Conservation (phyloP, 129 eudicot species). For the Saposhnikovia divaricata region DNA sequence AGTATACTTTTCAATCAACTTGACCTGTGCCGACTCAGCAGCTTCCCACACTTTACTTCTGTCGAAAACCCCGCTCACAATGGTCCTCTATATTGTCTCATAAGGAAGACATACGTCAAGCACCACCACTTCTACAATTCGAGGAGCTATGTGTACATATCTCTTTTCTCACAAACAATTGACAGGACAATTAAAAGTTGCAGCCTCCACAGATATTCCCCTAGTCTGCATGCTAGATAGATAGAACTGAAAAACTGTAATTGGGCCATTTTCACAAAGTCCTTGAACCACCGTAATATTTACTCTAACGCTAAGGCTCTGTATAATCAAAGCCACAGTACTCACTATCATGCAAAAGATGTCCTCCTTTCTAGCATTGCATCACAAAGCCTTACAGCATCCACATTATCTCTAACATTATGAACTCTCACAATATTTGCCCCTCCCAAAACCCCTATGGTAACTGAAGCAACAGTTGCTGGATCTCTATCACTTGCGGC, state of each 20-base stretch:
- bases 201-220: constrained; percentile 55
- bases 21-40: constrained; percentile 20
- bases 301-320: constrained; percentile 42
- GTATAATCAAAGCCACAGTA: background rate
- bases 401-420: constrained; percentile 53
- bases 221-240: constrained; percentile 50
- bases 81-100: constrained; percentile 39
- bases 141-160: constrained; percentile 33
- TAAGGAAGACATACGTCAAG: constrained; percentile 57
- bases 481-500: constrained; percentile 65
- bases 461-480: constrained; percentile 64
- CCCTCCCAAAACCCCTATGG: constrained; percentile 67
- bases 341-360: constrained; percentile 1
- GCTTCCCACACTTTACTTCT: constrained; percentile 37
- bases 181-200: constrained; percentile 37
- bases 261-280: constrained; percentile 39
- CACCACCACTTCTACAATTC: constrained; percentile 53
- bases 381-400: constrained; percentile 79
- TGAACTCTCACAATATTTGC: constrained; percentile 90
- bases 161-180: constrained; percentile 43
- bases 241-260: constrained; percentile 48
- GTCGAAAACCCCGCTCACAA: constrained; percentile 42
- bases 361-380: constrained; percentile 45
- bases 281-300: constrained; percentile 52
- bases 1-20: constrained; percentile 26